These are phyloP conservation scores for Marchantia polymorpha DNA, from an alignment of 225 moss, liverwort and hornwort species.

Conservation along the genomic window DNA sequence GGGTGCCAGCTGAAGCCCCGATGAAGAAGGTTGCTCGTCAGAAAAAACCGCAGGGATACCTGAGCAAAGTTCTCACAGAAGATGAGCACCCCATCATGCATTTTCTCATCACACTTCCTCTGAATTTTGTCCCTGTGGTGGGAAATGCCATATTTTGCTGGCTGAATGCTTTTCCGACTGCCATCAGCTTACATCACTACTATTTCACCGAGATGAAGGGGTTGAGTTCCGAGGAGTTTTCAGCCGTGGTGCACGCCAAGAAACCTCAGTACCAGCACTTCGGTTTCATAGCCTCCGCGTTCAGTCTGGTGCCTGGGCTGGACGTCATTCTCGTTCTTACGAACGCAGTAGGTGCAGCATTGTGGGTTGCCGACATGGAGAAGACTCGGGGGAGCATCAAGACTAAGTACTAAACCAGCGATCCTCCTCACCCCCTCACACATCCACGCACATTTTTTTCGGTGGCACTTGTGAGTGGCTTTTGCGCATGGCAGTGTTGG, in stretches of 20 bases:
- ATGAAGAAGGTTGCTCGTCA: constrained; percentile 13
- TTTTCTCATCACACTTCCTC: constrained; percentile 58
- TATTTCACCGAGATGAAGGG: constrained; percentile 70
- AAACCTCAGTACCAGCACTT: constrained; percentile 70
- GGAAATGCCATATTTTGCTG: constrained; percentile 65
- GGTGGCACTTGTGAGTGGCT: constrained; percentile 9
- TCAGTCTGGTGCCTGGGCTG: constrained; percentile 62
- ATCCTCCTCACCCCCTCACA: constrained; percentile 9
- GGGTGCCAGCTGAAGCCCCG: constrained; percentile 6
- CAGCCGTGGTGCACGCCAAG: constrained; percentile 61
- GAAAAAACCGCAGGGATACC: constrained; percentile 27
- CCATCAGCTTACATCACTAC: constrained; percentile 56
- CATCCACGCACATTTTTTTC: constrained; percentile 12
- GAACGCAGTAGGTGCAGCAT: constrained; percentile 74
- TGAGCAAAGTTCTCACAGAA: constrained; percentile 47
- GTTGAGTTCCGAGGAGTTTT: constrained; percentile 56
- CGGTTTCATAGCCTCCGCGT: constrained; percentile 60
- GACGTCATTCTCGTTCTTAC: constrained; percentile 67
- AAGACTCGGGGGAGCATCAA: constrained; percentile 57
- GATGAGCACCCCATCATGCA: constrained; percentile 56
- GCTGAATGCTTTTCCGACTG: constrained; percentile 60
- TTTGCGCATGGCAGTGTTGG: constrained; percentile 8
- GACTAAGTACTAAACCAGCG: constrained; percentile 51
- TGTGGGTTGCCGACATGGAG: constrained; percentile 87
- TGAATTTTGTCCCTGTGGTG: constrained; percentile 71